These are phyloP conservation scores for Bacterosira constricta DNA, from an alignment of 108 stramenopile genomes.

Conservation along the genomic window DNA sequence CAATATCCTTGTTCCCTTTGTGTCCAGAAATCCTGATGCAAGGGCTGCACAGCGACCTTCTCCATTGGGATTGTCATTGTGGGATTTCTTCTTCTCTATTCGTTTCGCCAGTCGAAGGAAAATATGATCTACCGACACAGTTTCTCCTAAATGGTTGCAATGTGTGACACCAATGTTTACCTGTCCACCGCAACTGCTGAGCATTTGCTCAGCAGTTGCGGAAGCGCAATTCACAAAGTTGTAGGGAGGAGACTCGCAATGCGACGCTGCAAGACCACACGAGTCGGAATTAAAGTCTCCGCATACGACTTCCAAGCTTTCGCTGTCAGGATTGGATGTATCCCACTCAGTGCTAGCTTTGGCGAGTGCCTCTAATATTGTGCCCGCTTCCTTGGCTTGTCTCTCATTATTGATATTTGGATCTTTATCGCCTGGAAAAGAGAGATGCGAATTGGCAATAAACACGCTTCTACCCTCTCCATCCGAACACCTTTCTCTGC, in stretches of 20 bases:
- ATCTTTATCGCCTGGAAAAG: constrained; percentile 36
- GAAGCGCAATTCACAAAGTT: constrained; percentile 50
- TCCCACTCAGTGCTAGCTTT: not conserved
- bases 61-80: not conserved
- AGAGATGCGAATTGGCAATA: constrained; percentile 45
- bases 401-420: constrained; percentile 22
- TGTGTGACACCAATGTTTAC: constrained; percentile 51
- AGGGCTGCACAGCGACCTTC: constrained; percentile 32
- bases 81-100: not conserved
- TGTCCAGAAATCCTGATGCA: constrained; percentile 45
- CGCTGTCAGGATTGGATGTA: not conserved
- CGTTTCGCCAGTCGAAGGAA: constrained; percentile 24
- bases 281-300: constrained; percentile 56
- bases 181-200: constrained; percentile 28
- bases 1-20: constrained; percentile 41
- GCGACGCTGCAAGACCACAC: constrained; percentile 30
- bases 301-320: constrained; percentile 35
- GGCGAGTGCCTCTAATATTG: constrained; percentile 35
- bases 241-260: constrained; percentile 27
- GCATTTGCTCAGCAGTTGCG: constrained; percentile 39
- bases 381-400: constrained; percentile 33
- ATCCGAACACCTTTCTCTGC: constrained; percentile 18
- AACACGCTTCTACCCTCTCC: constrained; percentile 16
- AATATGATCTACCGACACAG: constrained; percentile 48
- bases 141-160: constrained; percentile 44